These are phyloP conservation scores for Aspergillus chevalieri DNA, from an alignment of 2,329 filamentous ascomycete species.

Conservation along the genomic window DNA sequence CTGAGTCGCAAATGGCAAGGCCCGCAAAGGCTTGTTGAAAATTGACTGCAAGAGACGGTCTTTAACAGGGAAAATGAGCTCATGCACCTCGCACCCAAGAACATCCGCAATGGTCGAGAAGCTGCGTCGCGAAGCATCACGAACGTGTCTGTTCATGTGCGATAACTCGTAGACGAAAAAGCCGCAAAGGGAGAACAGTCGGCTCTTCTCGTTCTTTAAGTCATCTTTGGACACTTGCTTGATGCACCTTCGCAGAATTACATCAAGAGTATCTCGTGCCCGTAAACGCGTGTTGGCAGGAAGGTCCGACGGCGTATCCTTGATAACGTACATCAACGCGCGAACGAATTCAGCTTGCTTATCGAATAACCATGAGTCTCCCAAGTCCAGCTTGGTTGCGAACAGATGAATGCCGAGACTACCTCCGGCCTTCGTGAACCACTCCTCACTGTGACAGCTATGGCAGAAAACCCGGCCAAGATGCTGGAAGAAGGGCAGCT, in stretches of 20 bases:
- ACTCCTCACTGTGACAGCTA: slow-evolving; percentile 94
- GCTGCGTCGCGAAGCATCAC: slow-evolving; percentile 75
- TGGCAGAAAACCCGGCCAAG: slow-evolving; percentile 82
- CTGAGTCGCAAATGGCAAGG: slow-evolving; percentile 87
- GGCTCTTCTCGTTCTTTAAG: slow-evolving; percentile 58
- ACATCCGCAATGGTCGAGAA: slow-evolving; percentile 76
- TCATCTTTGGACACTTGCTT: slow-evolving; percentile 77
- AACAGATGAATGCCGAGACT: slow-evolving; percentile 84
- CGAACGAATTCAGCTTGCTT: slow-evolving; percentile 84
- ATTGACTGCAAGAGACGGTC: slow-evolving; percentile 85
- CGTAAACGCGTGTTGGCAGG: slow-evolving; percentile 80
- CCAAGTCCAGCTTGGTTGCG: slow-evolving; percentile 76
- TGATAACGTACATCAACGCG: slow-evolving; percentile 94
- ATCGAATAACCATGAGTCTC: slow-evolving; percentile 72
- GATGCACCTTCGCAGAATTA: slow-evolving; percentile 71
- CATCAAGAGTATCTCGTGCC: slow-evolving; percentile 75
- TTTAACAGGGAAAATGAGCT: slow-evolving; percentile 83
- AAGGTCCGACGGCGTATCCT: slow-evolving; percentile 92
- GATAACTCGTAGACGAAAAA: slow-evolving; percentile 82
- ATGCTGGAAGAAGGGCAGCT: slow-evolving; percentile 77
- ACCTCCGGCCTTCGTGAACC: slow-evolving; percentile 95
- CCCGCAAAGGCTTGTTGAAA: slow-evolving; percentile 88
- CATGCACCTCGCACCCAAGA: slow-evolving; percentile 71
- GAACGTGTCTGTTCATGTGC: slow-evolving; percentile 93
- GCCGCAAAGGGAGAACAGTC: slow-evolving; percentile 70